Percentiles rank a stretch among this genome's conserved stretches.
Evolutionary conservation across 2,329 filamentous ascomycete genomes (phyloP).

Genomic region (Camillea tinctor): DNA sequence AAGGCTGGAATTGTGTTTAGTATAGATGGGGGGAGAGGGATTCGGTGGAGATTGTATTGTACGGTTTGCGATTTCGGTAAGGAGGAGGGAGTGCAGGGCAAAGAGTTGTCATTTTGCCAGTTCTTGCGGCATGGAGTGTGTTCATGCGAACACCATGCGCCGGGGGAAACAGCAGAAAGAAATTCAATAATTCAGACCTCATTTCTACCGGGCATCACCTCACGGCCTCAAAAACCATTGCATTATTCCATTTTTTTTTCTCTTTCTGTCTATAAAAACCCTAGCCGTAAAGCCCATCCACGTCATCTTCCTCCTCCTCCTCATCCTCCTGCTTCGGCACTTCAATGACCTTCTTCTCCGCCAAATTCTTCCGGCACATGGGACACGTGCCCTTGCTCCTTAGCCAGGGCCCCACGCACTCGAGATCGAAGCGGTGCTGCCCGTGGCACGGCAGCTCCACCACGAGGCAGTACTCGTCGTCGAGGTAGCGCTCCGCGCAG

Average conservation of each 20-base stretch:
- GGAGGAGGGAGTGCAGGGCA: too few species aligned
- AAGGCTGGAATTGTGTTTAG: slow-evolving; percentile 19
- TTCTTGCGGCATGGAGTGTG: too few species aligned
- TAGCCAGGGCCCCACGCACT: slow-evolving; percentile 66
- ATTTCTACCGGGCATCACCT: not conserved
- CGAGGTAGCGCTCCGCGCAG: slow-evolving; percentile 60
- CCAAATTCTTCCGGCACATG: slow-evolving; percentile 60
- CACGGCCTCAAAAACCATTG: not conserved
- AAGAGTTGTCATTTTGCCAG: too few species aligned
- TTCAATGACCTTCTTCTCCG: slow-evolving; percentile 49
- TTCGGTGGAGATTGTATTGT: not conserved
- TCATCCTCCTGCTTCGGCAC: slow-evolving; percentile 44
- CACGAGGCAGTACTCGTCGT: slow-evolving; percentile 62
- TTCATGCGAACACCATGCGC: too few species aligned
- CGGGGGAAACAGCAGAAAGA: too few species aligned
- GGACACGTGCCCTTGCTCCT: slow-evolving; percentile 63
- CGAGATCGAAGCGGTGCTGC: slow-evolving; percentile 61
- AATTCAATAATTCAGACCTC: not conserved
- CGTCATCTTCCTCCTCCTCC: slow-evolving; percentile 53
- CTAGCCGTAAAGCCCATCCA: slow-evolving; percentile 47
- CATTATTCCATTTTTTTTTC: not conserved
- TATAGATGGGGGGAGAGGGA: not conserved
- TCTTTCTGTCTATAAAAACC: not conserved
- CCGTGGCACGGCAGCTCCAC: slow-evolving; percentile 63
- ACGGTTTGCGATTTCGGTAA: too few species aligned